Conservation (phyloP, 208 protist species). For the Borovskyia barvae region DNA sequence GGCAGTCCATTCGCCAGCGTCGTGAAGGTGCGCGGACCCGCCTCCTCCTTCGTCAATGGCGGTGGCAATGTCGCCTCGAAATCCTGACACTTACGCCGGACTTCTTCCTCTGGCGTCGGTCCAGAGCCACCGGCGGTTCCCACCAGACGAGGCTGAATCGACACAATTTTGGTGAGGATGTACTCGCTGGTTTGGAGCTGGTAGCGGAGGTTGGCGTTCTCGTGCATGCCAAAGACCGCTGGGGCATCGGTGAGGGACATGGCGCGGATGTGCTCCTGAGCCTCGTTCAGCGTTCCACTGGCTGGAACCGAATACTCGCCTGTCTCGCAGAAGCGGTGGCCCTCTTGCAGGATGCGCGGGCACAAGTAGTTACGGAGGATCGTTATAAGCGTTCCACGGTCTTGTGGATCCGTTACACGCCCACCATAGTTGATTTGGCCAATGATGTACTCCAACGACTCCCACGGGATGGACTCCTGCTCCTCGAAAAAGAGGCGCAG, state of each 20-base stretch:
- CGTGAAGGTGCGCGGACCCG: conserved; percentile 86
- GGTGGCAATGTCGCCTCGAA: conserved; percentile 80
- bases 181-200: conserved; percentile 93
- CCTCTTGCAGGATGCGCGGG: conserved; percentile 78
- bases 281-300: conserved; percentile 48
- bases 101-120: conserved; percentile 86
- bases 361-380: conserved; percentile 91
- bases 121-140: conserved; percentile 24
- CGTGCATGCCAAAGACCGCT: conserved; percentile 97
- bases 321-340: conserved; percentile 82
- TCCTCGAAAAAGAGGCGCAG: conserved; percentile 96
- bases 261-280: conserved; percentile 77
- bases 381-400: conserved; percentile 91
- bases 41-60: conserved; percentile 72
- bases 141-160: conserved; percentile 88
- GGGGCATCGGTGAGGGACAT: conserved; percentile 93
- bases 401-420: conserved; percentile 97
- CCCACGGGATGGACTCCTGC: conserved; percentile 95
- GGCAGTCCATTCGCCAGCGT: conserved; percentile 89
- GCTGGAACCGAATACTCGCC: conserved; percentile 72
- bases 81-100: conserved; percentile 89
- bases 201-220: conserved; percentile 96
- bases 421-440: conserved; percentile 99
- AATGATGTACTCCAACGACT: conserved; percentile 97
- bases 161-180: conserved; percentile 90